Evolutionary conservation across 805 yeast genomes (phyloP).

Genomic region (Myxozyma sirexii): DNA sequence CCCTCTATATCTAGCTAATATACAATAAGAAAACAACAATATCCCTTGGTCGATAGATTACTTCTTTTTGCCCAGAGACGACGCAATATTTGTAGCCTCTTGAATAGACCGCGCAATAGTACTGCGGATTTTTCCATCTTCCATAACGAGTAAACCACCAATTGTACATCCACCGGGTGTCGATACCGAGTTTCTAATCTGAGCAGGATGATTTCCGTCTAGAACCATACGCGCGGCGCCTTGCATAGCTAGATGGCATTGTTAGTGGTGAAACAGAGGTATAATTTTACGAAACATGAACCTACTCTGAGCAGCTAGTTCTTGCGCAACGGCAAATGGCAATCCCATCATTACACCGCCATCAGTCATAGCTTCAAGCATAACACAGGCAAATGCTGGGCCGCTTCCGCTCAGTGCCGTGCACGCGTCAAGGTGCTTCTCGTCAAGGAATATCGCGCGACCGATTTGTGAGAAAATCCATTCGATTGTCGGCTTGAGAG

Average conservation of each 20-base stretch:
- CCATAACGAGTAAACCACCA: conserved; percentile 90
- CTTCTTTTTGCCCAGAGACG: conserved; percentile 33
- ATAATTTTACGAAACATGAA: conserved; percentile 40
- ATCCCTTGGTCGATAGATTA: neutral
- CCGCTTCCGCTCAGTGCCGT: conserved; percentile 96
- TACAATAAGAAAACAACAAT: neutral
- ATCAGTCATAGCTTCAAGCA: conserved; percentile 90
- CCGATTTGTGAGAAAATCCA: conserved; percentile 51
- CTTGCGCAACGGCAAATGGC: conserved; percentile 78
- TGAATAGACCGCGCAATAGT: conserved; percentile 87
- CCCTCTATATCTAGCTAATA: conserved; percentile 5
- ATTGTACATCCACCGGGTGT: conserved; percentile 99
- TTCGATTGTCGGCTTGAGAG: conserved; percentile 41
- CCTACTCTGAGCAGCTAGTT: conserved; percentile 89
- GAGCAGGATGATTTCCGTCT: conserved; percentile 84
- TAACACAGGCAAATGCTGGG: conserved; percentile 87
- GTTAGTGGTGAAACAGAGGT: neutral
- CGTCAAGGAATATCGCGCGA: conserved; percentile 51
- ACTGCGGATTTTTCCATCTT: conserved; percentile 84
- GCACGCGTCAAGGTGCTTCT: conserved; percentile 94
- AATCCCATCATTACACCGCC: conserved; percentile 95
- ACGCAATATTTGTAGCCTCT: conserved; percentile 72
- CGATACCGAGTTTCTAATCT: conserved; percentile 81
- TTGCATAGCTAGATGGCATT: conserved; percentile 30
- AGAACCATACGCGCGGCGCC: conserved; percentile 92